A percentile compares a stretch with the other conserved stretches of the same genome.
phyloP scores from a whole-genome alignment of 2,329 filamentous ascomycete species.

The Microdochium paspali region DNA sequence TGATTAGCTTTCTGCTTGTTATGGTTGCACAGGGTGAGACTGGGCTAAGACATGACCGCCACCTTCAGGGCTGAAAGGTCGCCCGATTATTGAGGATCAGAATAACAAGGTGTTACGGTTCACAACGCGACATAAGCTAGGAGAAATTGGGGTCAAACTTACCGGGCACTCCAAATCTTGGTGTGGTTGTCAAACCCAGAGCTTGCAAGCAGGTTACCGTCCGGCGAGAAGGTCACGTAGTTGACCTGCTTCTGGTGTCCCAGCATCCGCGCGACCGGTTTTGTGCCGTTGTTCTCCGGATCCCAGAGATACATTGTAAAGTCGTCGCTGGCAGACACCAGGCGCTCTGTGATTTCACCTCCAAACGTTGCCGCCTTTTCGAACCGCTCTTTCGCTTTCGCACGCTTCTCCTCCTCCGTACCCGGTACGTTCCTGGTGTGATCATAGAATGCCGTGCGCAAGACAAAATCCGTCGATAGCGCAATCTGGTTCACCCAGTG shows the following conservation, averaged over 20 bases:
- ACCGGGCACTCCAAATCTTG: slow-evolving; percentile 79
- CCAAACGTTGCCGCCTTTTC: slow-evolving; percentile 73
- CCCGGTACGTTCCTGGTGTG: slow-evolving; percentile 62
- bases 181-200: slow-evolving; percentile 91
- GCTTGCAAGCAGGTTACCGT: slow-evolving; percentile 79
- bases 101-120: too few species aligned
- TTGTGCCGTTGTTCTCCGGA: slow-evolving; percentile 60
- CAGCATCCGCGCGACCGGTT: slow-evolving; percentile 79
- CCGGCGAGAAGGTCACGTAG: slow-evolving; percentile 87
- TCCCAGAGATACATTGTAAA: slow-evolving; percentile 97
- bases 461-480: slow-evolving; percentile 82
- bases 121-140: too few species aligned
- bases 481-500: slow-evolving; percentile 96
- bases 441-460: slow-evolving; percentile 80
- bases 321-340: slow-evolving; percentile 89
- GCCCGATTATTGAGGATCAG: too few species aligned
- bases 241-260: slow-evolving; percentile 97
- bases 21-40: not conserved
- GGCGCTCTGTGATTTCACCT: slow-evolving; percentile 68
- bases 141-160: slow-evolving; percentile 16
- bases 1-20: slow-evolving; percentile 7
- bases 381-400: slow-evolving; percentile 73
- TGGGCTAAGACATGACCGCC: too few species aligned
- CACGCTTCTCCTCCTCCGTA: slow-evolving; percentile 59
- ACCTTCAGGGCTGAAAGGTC: too few species aligned